A percentile compares a stretch with the other conserved stretches of the same genome.
Conservation (phyloP, 306 rosid species). For the Vigna nakashimae region DNA sequence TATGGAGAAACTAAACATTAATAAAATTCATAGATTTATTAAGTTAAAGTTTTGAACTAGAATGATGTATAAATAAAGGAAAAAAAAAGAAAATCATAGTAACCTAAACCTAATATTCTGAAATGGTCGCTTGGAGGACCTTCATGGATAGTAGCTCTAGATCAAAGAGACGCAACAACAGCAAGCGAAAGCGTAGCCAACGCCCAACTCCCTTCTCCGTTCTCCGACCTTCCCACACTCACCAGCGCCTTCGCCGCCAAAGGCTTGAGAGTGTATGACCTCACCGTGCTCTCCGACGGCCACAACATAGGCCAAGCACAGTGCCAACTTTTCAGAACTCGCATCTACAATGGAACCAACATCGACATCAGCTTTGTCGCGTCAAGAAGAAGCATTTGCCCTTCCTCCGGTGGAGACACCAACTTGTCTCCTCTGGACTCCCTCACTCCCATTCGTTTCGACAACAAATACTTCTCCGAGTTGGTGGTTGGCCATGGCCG, state of each 20-base stretch:
- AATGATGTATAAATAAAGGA: too few relatives aligned
- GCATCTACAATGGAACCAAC: conserved; percentile 76
- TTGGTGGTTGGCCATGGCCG: conserved; percentile 64
- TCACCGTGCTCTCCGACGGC: conserved; percentile 74
- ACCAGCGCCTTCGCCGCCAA: conserved; percentile 49
- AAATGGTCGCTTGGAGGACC: conserved; percentile 75
- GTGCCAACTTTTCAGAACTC: conserved; percentile 61
- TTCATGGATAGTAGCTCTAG: conserved; percentile 65
- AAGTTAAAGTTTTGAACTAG: too few relatives aligned
- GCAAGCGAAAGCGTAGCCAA: conserved; percentile 72
- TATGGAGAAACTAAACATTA: too few relatives aligned
- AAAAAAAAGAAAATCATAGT: too few relatives aligned
- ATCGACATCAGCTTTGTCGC: conserved; percentile 60
- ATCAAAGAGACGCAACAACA: conserved; percentile 76
- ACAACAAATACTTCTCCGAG: conserved; percentile 63
- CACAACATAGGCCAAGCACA: conserved; percentile 69
- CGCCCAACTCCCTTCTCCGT: conserved; percentile 63
- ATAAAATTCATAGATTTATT: too few relatives aligned
- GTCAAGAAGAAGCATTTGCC: conserved; percentile 53
- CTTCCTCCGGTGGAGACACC: conserved; percentile 55
- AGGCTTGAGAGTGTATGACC: conserved; percentile 55
- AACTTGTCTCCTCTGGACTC: conserved; percentile 72
- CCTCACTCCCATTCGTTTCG: conserved; percentile 49
- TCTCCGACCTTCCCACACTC: conserved; percentile 56
- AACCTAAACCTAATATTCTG: too few relatives aligned